phyloP scores from a whole-genome alignment of 75 land plant genomes.

The Chamaecyparis obtusa region DNA sequence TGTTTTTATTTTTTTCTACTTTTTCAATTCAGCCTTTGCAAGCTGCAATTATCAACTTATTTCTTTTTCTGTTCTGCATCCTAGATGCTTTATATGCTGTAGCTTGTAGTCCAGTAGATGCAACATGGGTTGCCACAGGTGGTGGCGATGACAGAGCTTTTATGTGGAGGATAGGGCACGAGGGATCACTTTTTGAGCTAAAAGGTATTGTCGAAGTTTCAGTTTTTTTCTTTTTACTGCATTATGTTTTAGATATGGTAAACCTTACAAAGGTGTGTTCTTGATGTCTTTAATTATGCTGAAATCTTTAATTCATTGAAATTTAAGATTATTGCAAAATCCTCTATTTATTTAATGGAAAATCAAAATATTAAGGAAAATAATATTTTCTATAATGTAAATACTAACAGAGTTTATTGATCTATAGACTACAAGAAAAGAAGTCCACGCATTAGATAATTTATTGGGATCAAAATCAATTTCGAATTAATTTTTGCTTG shows the following conservation, averaged over 20 bases:
- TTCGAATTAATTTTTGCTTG: neutral
- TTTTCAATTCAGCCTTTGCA: neutral
- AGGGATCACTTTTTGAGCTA: constrained; percentile 51
- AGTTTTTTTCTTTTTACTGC: neutral
- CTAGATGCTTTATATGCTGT: constrained; percentile 77
- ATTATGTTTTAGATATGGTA: neutral
- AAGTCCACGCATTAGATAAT: neutral
- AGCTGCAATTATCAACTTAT: neutral
- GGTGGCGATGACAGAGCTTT: constrained; percentile 89
- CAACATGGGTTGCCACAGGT: constrained; percentile 74
- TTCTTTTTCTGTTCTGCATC: neutral
- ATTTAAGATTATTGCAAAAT: neutral
- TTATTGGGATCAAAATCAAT: neutral
- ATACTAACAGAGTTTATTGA: neutral
- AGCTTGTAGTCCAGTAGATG: constrained; percentile 75
- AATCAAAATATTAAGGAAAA: neutral
- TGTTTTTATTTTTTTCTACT: neutral
- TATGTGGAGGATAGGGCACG: constrained; percentile 75
- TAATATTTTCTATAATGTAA: neutral
- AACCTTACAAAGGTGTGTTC: neutral
- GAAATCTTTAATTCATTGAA: neutral
- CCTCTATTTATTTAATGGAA: neutral
- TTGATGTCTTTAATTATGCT: neutral
- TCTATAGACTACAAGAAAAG: neutral
- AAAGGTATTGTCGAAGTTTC: constrained; percentile 37